Conservation (phyloP, 2,329 filamentous ascomycete species). For the Graphilbum fragrans region DNA sequence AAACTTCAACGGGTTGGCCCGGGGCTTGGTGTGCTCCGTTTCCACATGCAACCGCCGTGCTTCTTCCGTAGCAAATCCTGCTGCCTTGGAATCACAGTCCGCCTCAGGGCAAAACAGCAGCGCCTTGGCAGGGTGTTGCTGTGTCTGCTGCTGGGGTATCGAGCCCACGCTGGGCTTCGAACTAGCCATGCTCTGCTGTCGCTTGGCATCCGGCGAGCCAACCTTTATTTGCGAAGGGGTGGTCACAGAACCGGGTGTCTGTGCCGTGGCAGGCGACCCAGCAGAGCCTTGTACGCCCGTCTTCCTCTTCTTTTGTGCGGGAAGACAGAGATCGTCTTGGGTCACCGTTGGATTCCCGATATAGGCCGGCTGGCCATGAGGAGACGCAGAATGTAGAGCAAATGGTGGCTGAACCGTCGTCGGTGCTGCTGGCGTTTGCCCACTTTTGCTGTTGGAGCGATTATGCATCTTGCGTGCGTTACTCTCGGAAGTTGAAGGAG, state of each 20-base stretch:
- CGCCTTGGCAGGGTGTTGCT: slow-evolving; percentile 23
- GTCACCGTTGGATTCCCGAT: slow-evolving; percentile 39
- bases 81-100: slow-evolving; percentile 38
- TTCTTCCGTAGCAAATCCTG: slow-evolving; percentile 42
- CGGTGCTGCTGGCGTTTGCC: slow-evolving; percentile 42
- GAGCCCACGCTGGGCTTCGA: slow-evolving; percentile 7
- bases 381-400: slow-evolving; percentile 40
- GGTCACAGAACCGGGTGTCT: slow-evolving; percentile 19
- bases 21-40: slow-evolving; percentile 47
- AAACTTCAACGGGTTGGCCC: slow-evolving; percentile 42
- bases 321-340: slow-evolving; percentile 40
- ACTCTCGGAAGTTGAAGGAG: slow-evolving; percentile 26
- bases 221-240: slow-evolving; percentile 32
- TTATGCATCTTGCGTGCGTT: slow-evolving; percentile 37
- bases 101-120: slow-evolving; percentile 38
- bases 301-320: slow-evolving; percentile 42
- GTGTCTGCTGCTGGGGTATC: slow-evolving; percentile 6
- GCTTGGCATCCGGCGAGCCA: slow-evolving; percentile 31
- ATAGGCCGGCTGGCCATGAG: slow-evolving; percentile 47
- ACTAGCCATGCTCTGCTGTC: slow-evolving; percentile 18
- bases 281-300: slow-evolving; percentile 24
- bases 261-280: slow-evolving; percentile 22
- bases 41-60: slow-evolving; percentile 38
- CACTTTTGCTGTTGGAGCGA: slow-evolving; percentile 30
- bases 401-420: slow-evolving; percentile 46